A percentile compares a stretch with the other conserved stretches of the same genome.
phyloP scores from a whole-genome alignment of 495 filamentous ascomycete genomes.

The Neurospora sp. region DNA sequence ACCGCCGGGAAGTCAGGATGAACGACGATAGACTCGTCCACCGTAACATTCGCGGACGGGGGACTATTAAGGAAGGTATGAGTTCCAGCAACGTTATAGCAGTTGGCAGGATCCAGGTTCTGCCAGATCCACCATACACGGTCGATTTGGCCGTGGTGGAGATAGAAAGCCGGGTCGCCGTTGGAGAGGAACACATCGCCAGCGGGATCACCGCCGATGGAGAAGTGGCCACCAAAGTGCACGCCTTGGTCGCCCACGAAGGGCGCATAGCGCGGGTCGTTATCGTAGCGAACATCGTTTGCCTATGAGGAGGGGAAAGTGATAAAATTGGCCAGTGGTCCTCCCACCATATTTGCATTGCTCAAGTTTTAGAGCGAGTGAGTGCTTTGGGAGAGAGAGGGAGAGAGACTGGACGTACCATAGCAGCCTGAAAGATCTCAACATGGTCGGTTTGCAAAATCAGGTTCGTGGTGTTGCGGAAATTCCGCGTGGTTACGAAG shows the following conservation, averaged over 20 bases:
- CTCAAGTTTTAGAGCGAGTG: background rate
- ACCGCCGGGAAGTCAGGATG: constrained; percentile 9
- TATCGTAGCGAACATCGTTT: background rate
- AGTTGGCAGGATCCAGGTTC: constrained; percentile 28
- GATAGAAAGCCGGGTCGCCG: constrained; percentile 59
- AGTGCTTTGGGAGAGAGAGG: background rate
- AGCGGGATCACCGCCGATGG: constrained; percentile 26
- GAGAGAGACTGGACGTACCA: constrained; percentile 15
- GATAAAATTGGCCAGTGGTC: background rate
- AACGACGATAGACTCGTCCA: constrained; percentile 12
- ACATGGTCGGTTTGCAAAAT: constrained; percentile 22
- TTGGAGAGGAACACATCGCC: constrained; percentile 51
- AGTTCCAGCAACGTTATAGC: constrained; percentile 32
- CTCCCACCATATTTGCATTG: background rate
- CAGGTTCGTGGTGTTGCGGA: constrained; percentile 33
- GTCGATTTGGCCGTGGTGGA: constrained; percentile 64
- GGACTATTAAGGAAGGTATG: constrained; percentile 36
- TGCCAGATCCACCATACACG: constrained; percentile 68
- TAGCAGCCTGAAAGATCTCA: constrained; percentile 28
- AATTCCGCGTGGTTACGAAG: constrained; percentile 22
- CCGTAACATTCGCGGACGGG: constrained; percentile 15
- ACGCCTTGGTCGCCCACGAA: constrained; percentile 24
- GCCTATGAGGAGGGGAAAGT: background rate
- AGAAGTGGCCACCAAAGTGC: constrained; percentile 32
- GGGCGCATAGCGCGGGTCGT: constrained; percentile 10